Evolutionary conservation across 1,284 basidiomycete genomes (phyloP).

Genomic region (Cryptococcus maquisensis): DNA sequence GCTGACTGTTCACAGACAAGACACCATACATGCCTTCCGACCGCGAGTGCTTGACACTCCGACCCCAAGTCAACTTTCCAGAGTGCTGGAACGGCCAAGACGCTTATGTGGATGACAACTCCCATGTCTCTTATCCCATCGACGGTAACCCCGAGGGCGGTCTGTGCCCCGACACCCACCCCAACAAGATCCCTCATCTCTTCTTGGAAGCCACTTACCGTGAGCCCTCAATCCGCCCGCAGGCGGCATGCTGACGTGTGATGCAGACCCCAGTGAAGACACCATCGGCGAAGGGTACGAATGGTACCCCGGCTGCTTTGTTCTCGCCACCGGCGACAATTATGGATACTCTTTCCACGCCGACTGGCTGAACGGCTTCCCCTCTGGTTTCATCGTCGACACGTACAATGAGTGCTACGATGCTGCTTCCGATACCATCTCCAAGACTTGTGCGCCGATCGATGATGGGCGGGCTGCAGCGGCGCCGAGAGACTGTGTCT

Average conservation of each 20-base stretch:
- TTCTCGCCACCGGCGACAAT: conserved; percentile 25
- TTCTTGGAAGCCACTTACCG: conserved; percentile 23
- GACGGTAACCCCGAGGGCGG: conserved; percentile 21
- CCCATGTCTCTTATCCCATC: conserved; percentile 37
- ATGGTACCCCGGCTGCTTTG: conserved; percentile 31
- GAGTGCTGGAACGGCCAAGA: conserved; percentile 49
- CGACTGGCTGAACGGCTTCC: conserved; percentile 30
- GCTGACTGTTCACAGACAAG: conserved; percentile 13
- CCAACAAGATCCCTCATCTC: conserved; percentile 17
- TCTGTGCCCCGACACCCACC: conserved; percentile 15
- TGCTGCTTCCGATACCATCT: background rate
- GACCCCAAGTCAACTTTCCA: conserved; percentile 40
- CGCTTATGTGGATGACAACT: conserved; percentile 32
- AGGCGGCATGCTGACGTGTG: background rate
- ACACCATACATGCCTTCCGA: conserved; percentile 17
- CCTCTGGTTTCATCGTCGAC: conserved; percentile 20
- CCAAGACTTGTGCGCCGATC: conserved; percentile 14
- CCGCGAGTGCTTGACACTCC: conserved; percentile 17
- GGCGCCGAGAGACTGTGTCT: conserved; percentile 7
- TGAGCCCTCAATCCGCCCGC: background rate
- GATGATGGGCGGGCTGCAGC: conserved; percentile 2
- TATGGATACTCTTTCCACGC: conserved; percentile 21
- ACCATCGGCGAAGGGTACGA: conserved; percentile 22
- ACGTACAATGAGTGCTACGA: conserved; percentile 17
- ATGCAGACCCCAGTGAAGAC: background rate